Base-by-base conservation (phyloP, 768 basidiomycete genomes). In the Rhizopogon rudus region DNA sequence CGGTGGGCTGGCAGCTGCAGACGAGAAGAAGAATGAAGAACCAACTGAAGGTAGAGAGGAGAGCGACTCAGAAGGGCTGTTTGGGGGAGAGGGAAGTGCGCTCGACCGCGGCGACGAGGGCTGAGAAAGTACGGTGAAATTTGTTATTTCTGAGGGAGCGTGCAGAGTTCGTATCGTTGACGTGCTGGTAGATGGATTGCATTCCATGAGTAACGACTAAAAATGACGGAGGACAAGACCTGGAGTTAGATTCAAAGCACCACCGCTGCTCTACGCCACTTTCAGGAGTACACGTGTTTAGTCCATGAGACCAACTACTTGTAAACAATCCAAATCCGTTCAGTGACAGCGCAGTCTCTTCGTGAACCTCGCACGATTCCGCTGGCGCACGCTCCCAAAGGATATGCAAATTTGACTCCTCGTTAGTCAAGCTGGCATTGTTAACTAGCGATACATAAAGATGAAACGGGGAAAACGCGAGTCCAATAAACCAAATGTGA, bases 11-110 rank as follows among this genome's bases (percentile, higher is more conserved):
- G 81, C 81, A 12, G 84, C 84, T 0, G 80, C 83, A 9, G 87
- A 88, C 33, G 86, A 87, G 73, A 87, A 88, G 72, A 89, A 87
- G 76, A 88, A 88, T 1, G 85, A 86, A 1, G 85, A 87, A 16
- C 83, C 80, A 12, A 87, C 81, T 1, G 86, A 87, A 1, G 87
- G 87, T 3, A 88, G 73, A 5, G 87, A 88, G 1, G 87, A 88
- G 40, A 83, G 71, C 1, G 84, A 86, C 49, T 76, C 82, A 8
- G 81, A 75, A 41, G 80, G 87, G 63, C 86, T 87, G 63, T 81
- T 78, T 41, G 84, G 80, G 10, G 81, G 79, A 7, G 86, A 85
- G 16, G 81, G 81, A 42, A 78, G 67, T 2, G 73, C 68, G 57
- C 77, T 79, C 13, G 77, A 78, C 60, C 72, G 72, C 14, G 81